phyloP scores from a whole-genome alignment of 2,329 filamentous ascomycete genomes.

The Botryosphaeria agaves region DNA sequence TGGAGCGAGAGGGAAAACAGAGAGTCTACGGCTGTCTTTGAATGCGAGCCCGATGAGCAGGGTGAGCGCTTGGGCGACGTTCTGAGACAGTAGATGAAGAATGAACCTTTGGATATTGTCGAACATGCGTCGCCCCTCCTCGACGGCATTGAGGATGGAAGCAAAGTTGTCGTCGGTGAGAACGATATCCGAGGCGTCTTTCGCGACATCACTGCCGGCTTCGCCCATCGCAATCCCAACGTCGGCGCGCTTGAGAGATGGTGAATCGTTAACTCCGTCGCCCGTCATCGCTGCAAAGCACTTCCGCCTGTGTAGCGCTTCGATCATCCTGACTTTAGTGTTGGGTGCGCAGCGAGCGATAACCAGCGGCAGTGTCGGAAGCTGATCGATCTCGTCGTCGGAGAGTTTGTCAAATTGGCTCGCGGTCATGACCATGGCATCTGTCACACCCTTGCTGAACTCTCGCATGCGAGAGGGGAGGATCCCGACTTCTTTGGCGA shows the following conservation, averaged over 20 bases:
- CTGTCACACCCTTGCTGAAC: slow-evolving; percentile 44
- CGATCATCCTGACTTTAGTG: slow-evolving; percentile 84
- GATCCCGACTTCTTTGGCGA: slow-evolving; percentile 64
- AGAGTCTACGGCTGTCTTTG: slow-evolving; percentile 51
- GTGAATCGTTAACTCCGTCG: slow-evolving; percentile 76
- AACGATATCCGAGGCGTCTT: slow-evolving; percentile 69
- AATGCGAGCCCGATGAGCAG: slow-evolving; percentile 69
- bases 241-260: slow-evolving; percentile 63
- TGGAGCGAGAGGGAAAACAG: slow-evolving; percentile 72
- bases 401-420: slow-evolving; percentile 61
- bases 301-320: slow-evolving; percentile 61
- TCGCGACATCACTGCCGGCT: slow-evolving; percentile 70
- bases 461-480: slow-evolving; percentile 44
- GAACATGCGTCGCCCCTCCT: slow-evolving; percentile 70
- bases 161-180: slow-evolving; percentile 81
- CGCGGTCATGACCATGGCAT: slow-evolving; percentile 56
- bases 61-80: slow-evolving; percentile 69
- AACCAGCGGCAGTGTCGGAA: slow-evolving; percentile 62
- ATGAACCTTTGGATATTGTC: slow-evolving; percentile 85
- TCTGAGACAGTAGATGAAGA: slow-evolving; percentile 60
- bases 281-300: slow-evolving; percentile 77
- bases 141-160: slow-evolving; percentile 66
- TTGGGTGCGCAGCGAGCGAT: slow-evolving; percentile 71
- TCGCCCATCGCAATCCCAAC: slow-evolving; percentile 83
- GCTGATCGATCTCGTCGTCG: slow-evolving; percentile 54